Percentiles rank a stretch among this genome's conserved stretches.
Conservation (phyloP, 192 early-diverging fungal genomes). For the Backusella tuberculispora region DNA sequence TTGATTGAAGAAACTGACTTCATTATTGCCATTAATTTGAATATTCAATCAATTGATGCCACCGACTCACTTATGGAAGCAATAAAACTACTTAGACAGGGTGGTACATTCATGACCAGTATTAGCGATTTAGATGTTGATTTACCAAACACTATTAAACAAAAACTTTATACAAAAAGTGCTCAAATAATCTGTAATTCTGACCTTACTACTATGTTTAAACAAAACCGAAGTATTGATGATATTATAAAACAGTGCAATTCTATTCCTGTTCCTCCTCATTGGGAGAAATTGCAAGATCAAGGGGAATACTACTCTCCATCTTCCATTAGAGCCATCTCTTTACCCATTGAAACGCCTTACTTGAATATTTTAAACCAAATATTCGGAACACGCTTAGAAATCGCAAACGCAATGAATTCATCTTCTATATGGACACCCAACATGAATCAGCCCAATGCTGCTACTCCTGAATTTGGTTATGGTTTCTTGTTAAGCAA, state of each 20-base stretch:
- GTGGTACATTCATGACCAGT: not conserved
- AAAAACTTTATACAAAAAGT: not conserved
- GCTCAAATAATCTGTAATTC: not conserved
- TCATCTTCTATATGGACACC: constrained; percentile 70
- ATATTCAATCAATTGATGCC: not conserved
- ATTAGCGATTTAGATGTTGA: not conserved
- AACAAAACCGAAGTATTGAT: not conserved
- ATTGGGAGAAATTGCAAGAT: not conserved
- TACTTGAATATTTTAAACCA: constrained; percentile 77
- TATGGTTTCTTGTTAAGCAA: constrained; percentile 74
- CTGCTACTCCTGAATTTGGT: constrained; percentile 80
- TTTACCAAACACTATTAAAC: not conserved
- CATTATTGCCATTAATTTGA: not conserved
- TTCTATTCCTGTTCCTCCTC: not conserved
- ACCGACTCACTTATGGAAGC: not conserved
- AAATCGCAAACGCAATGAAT: constrained; percentile 77
- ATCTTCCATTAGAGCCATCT: not conserved
- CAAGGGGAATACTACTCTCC: not conserved
- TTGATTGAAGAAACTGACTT: not conserved
- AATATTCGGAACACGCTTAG: constrained; percentile 71
- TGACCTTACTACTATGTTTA: not conserved
- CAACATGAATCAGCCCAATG: constrained; percentile 44
- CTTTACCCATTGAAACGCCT: constrained; percentile 28
- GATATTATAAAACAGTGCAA: not conserved
- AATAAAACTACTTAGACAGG: not conserved